A percentile compares a stretch with the other conserved stretches of the same genome.
phyloP scores from a whole-genome alignment of 139 green algal genomes.

The Gonium pectorale region DNA sequence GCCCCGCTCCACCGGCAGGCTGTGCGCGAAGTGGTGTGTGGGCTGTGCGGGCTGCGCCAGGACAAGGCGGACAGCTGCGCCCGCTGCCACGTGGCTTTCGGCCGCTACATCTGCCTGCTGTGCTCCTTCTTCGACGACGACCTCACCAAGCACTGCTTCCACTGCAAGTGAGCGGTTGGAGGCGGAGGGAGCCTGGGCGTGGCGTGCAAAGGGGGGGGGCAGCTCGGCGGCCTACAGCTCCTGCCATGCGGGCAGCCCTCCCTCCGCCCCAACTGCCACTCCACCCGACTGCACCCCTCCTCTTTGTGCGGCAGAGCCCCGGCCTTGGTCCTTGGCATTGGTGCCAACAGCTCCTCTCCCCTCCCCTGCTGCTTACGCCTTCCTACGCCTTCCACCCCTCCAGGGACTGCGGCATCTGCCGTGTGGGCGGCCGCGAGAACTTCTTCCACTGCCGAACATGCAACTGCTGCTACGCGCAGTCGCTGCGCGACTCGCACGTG shows the following conservation, averaged over 20 bases:
- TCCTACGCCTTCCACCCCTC: background rate
- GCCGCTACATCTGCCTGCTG: constrained; percentile 69
- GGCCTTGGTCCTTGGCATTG: no score
- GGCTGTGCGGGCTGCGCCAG: constrained; percentile 80
- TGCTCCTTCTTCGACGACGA: constrained; percentile 91
- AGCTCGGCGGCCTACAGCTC: background rate
- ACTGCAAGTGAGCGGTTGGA: constrained; percentile 87
- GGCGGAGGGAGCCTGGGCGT: background rate
- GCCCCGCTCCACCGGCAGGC: constrained; percentile 6
- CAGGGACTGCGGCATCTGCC: constrained; percentile 83
- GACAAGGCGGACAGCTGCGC: constrained; percentile 70
- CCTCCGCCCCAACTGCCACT: background rate
- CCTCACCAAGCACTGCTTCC: constrained; percentile 83
- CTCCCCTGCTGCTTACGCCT: background rate
- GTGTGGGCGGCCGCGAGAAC: constrained; percentile 88
- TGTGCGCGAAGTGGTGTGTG: constrained; percentile 84
- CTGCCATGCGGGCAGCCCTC: background rate
- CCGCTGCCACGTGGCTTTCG: constrained; percentile 83
- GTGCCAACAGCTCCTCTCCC: background rate
- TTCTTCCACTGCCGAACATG: constrained; percentile 96
- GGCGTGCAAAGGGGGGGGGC: background rate
- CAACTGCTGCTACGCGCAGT: constrained; percentile 90
- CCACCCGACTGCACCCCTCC: background rate
- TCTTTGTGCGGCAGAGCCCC: no score
- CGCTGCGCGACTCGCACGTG: constrained; percentile 79